Base-by-base conservation (phyloP, 441 rosid genomes). In the Viola pubescens region DNA sequence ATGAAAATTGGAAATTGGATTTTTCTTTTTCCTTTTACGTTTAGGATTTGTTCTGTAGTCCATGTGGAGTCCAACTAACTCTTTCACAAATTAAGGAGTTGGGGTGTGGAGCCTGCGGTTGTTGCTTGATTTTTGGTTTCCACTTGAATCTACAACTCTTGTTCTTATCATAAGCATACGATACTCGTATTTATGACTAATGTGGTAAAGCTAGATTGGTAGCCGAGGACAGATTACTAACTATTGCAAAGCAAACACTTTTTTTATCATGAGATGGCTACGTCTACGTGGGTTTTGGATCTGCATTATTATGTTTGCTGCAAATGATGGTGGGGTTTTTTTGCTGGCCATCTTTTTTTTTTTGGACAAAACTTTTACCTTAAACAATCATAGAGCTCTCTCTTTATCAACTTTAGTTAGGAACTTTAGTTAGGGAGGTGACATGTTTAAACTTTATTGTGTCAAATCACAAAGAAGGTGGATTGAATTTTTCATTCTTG, bases 261-360 rank as follows among this genome's bases (percentile, higher is more conserved):
- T 41, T 58, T 52, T 40, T 39, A 56, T 53, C 38, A 54, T 54
- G 62, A 13, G 34, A 60, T 41, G 41, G 37, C 48, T 39, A 9
- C 4, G 58, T 52, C 48, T 39, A 9, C 4, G 58, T 52, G 62
- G 67, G 66, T 58, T 59, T 45, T 52, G 34, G 34, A 58, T 60
- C 60, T 60, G 57, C 62, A 73, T 80, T 59, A 77, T 77, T 63
- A 70, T 73, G 74, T 75, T 64, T 49, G 59, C 71, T 70, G 60
- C 43, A 41, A 60, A 67, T 66, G 56, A 64, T 76, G 74, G 75
- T 76, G 73, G 80, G 80, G 73, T 64, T 64, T 58, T 64, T 64
- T 58, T 65, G 58, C 16, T 67, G 69, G 64, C 44, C 38, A 56
- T 67, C 72, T 67, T 64, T 26, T 26, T 19, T n/a, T 76, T 49